Evolutionary conservation across 805 yeast species (phyloP), one percentile per base, ranked within the genome.

Genomic region (Nakazawaea anatomiae): DNA sequence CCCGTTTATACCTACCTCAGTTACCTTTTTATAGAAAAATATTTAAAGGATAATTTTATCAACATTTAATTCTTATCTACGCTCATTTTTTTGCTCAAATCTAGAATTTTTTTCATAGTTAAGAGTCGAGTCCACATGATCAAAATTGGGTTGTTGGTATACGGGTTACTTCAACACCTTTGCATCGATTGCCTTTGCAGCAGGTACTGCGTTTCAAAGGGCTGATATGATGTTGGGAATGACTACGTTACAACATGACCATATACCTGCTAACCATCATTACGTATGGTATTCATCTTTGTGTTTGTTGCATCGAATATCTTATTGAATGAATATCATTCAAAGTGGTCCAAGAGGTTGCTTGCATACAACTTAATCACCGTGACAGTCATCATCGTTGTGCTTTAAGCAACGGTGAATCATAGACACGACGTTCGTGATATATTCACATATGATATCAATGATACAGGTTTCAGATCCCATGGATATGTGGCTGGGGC

Each of bases 111-210:
- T 18, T 18, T 18, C 25, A 18, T 18, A 18, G 25, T 18, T 18
- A 18, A 18, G 25, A 18, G 25, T 18, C 25, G 25, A 18, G 25
- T 47, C 54, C 12, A 52, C 48, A 18, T 50, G 44, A 8, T 64
- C 62, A 54, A 58, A 61, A 40, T 38, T 58, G 18, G 47, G 61
- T 10, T 62, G 68, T 54, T 68, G 61, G 58, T 55, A 56, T 39
- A 62, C 64, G 5, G 72, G 72, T 25, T 60, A 60, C 50, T 60
- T 61, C 53, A 59, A 58, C 48, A 60, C 60, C 44, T 57, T 59
- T 54, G 62, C 62, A 1, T 63, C 60, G 47, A 53, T 58, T 38
- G 59, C 62, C 2, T 60, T 61, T 51, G 59, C 62, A 12, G 57
- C 60, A 4, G 50, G 57, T 46, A 62, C 65, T 35, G 45, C 60